Base-by-base conservation (phyloP, 192 early-diverging fungal genomes). In the Backusella luteola region DNA sequence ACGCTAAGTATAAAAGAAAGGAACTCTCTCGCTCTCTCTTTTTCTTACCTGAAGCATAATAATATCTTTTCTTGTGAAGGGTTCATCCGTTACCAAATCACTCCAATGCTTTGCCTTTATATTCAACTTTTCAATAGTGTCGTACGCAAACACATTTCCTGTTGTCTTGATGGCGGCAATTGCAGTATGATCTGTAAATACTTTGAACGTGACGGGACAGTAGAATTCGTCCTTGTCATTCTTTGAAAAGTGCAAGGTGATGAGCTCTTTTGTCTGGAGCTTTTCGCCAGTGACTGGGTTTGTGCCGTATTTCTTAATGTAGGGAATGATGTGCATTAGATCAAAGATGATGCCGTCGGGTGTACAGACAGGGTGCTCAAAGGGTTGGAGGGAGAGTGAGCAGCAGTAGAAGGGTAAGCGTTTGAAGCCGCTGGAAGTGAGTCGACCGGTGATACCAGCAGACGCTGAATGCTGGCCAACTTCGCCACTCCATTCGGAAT, bases 131-230 rank as follows among this genome's bases (percentile, higher is more conserved):
- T 96, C 93, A 72, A 99, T 84, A 0, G 96, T 92, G 38, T 96
- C 94, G 78, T 85, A 96, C 17, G 92, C 86, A 81, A 90, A 98
- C 6, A 98, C 96, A 53, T 99, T 93, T 34, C 96, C 96, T 32
- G 92, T 92, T 8, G 93, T 85, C 39, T 86, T 90, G 74, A 97
- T 91, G 36, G 94, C 94, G 0, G 94, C 95, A 77, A 99, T 97
- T 38, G 95, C 93, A 1, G 91, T 90, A 74, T 91, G 88, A 39
- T 93, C 93, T 32, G 87, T 91, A 74, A 99, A 95, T 12, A 90
- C 92, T 77, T 94, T 94, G 71, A 94, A 94, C 6, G 97, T 96
- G 59, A 97, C 91, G 5, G 97, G 97, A 79, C 96, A 96, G 67
- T 93, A 86, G 69, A 91, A 96, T 35, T 93, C 88, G 38, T 89